Evolutionary conservation across 2,329 filamentous ascomycete species (phyloP), one percentile per base, ranked within the genome.

Genomic region (Colletotrichum lini): DNA sequence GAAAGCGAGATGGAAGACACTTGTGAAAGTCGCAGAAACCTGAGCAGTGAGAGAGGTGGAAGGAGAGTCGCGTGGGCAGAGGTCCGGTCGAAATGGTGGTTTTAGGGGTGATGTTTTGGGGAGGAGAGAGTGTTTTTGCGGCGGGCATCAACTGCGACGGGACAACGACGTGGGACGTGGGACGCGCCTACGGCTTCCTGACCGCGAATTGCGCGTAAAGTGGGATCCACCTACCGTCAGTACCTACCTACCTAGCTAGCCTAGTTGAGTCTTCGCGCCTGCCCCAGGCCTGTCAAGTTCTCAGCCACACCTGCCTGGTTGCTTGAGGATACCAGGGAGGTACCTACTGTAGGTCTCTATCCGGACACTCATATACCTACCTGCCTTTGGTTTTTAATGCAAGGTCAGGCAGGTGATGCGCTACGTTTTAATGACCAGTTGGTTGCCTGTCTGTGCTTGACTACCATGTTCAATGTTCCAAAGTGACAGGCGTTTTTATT

Each of bases 151-250:
- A 63, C 63, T 70, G 62, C 61, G 65, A 73, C 65, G 65, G 72
- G 70, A 72, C 66, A 72, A 68, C 71, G 67, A 54, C 65, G 62
- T 59, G 53, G 53, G 40, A 44, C 65, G 45, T 56, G 53, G 70
- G 67, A 74, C 72, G 72, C 72, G 72, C 63, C 70, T 74, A 44
- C 65, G 18, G 26, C 56, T 47, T 53, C 70, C 60, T 57, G 63
- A 70, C 66, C 70, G 70, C 72, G 67, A 73, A 68, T 74, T 69
- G 73, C 73, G 73, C 73, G 73, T 74, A 73, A 59, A 74, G 73
- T 74, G 71, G 67, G 64, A 49, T 57, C 42, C 63, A 52, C 21
- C 35, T 16, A 10, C 8, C 9, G 35, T 38, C 9, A 35, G 30
- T 10, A 38, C 35, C 35, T 38, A 38, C 9, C 35, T 35, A 35